Percentiles rank a stretch among this genome's conserved stretches.
Evolutionary conservation across 1,284 basidiomycete genomes (phyloP).

Genomic region (Xerocomus minutiporus): DNA sequence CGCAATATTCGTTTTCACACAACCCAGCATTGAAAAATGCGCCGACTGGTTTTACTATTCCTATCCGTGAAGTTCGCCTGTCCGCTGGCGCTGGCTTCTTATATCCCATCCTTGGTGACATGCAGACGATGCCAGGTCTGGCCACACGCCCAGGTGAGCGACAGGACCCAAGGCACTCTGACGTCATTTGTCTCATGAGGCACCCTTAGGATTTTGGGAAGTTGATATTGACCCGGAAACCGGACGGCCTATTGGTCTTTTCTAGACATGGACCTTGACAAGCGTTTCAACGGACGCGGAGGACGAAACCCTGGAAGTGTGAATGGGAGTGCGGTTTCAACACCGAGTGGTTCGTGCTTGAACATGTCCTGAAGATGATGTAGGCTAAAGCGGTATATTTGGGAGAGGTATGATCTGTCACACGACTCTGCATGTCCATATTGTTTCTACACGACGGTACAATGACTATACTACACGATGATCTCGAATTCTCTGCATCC

Average conservation of each 20-base stretch:
- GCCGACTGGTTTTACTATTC: constrained; percentile 88
- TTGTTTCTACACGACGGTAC: background rate
- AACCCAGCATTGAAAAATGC: constrained; percentile 90
- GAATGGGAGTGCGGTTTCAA: constrained; percentile 32
- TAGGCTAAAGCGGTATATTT: background rate
- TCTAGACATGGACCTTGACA: constrained; percentile 40
- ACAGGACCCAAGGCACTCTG: background rate
- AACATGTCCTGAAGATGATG: constrained; percentile 33
- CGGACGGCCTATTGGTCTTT: constrained; percentile 70
- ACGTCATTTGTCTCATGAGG: constrained; percentile 14
- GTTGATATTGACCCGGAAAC: constrained; percentile 73
- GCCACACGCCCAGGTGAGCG: constrained; percentile 81
- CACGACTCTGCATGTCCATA: constrained; percentile 12
- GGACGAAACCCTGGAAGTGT: background rate
- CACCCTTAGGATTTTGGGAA: constrained; percentile 70
- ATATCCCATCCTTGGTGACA: constrained; percentile 90
- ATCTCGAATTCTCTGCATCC: constrained; percentile 29
- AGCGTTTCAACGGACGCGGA: constrained; percentile 32
- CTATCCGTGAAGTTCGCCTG: constrained; percentile 85
- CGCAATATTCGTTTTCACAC: constrained; percentile 94
- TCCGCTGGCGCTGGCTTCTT: constrained; percentile 95
- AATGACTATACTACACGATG: constrained; percentile 4
- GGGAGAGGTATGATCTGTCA: background rate
- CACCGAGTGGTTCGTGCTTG: constrained; percentile 38
- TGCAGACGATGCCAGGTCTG: constrained; percentile 98